These are phyloP conservation scores for Brasenia schreberi DNA, from an alignment of 164 flowering plant species.

Conservation along the genomic window DNA sequence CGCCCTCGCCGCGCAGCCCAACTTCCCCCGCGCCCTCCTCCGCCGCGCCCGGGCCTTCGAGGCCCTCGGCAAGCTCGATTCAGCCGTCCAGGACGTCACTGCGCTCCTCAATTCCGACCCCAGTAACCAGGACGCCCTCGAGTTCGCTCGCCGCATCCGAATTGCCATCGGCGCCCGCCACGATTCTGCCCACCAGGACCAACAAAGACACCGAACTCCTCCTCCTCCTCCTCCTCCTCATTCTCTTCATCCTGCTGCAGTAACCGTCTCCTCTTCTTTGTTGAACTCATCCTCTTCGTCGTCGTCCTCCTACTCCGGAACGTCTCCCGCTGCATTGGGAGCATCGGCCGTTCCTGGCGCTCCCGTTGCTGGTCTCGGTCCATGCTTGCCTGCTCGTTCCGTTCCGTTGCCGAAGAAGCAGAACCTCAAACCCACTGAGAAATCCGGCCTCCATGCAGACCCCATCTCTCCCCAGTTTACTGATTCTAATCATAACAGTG, in stretches of 20 bases:
- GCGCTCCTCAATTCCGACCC: conserved; percentile 53
- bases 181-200: background rate
- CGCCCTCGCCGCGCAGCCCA: conserved; percentile 83
- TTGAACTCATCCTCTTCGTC: background rate
- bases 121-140: conserved; percentile 66
- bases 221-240: background rate
- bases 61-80: conserved; percentile 68
- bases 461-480: conserved; percentile 10
- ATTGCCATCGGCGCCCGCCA: conserved; percentile 27
- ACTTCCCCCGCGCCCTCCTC: conserved; percentile 63
- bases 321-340: conserved; percentile 97
- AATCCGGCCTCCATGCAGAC: conserved; percentile 12
- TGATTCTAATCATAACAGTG: background rate
- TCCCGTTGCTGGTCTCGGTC: conserved; percentile 81
- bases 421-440: conserved; percentile 18
- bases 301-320: background rate
- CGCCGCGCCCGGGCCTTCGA: conserved; percentile 86
- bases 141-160: conserved; percentile 54
- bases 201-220: too few species aligned
- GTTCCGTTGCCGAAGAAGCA: conserved; percentile 13
- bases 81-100: conserved; percentile 87
- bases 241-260: background rate
- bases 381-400: conserved; percentile 84
- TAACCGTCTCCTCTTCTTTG: background rate
- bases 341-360: conserved; percentile 96